phyloP scores from a whole-genome alignment of 176 grass and related monocot species.

The Aegilops speltoides region DNA sequence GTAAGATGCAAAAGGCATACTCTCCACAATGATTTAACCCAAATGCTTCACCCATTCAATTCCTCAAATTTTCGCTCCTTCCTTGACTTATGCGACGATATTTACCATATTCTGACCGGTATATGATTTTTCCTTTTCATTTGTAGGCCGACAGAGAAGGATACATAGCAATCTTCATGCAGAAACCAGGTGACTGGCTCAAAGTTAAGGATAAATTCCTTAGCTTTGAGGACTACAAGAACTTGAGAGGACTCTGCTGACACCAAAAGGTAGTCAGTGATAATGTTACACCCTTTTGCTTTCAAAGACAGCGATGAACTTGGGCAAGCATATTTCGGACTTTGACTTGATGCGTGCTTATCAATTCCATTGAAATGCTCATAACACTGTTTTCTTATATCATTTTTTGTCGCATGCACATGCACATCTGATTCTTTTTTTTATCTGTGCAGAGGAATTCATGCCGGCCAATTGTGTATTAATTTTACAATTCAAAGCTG shows the following conservation, averaged over 20 bases:
- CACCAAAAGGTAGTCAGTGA: not conserved
- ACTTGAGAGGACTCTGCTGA: constrained; percentile 59
- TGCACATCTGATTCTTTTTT: not conserved
- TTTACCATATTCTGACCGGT: not conserved
- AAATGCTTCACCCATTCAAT: not conserved
- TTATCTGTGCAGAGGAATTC: not conserved
- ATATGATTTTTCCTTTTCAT: not conserved
- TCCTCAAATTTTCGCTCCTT: not conserved
- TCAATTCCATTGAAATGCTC: not conserved
- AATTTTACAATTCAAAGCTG: not conserved
- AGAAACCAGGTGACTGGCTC: constrained; percentile 72
- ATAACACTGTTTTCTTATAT: not conserved
- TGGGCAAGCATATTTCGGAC: not conserved
- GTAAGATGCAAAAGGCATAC: not conserved
- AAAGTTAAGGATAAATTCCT: constrained; percentile 93
- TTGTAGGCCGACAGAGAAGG: constrained; percentile 86
- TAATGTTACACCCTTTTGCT: not conserved
- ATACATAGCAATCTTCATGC: constrained; percentile 89
- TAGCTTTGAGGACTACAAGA: constrained; percentile 71
- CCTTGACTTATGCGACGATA: not conserved
- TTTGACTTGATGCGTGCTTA: not conserved
- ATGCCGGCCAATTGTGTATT: not conserved
- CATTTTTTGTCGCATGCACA: not conserved
- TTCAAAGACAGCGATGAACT: not conserved
- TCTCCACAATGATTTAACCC: not conserved